These are phyloP conservation scores for Prunus persica DNA, from an alignment of 306 rosid genomes.

Conservation along the genomic window DNA sequence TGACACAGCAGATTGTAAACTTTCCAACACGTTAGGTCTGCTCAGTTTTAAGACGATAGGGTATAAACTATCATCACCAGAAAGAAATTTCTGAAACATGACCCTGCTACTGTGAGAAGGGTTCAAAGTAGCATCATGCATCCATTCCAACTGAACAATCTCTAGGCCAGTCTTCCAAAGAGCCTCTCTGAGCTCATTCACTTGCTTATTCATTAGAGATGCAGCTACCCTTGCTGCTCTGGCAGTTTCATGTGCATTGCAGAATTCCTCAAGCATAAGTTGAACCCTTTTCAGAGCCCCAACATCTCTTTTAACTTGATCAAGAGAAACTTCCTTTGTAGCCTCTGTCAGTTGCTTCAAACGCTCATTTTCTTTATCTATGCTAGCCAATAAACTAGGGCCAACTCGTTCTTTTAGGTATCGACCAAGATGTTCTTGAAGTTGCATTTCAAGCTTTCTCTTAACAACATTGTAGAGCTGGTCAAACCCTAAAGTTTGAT, in stretches of 20 bases:
- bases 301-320: constrained; percentile 52
- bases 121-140: constrained; percentile 60
- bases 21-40: constrained; percentile 76
- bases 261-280: constrained; percentile 81
- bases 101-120: constrained; percentile 63
- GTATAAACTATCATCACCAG: constrained; percentile 61
- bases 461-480: constrained; percentile 69
- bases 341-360: constrained; percentile 63
- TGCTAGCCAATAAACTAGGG: constrained; percentile 66
- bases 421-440: constrained; percentile 61
- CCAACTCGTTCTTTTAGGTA: constrained; percentile 71
- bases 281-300: constrained; percentile 59
- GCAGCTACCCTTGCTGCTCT: constrained; percentile 88
- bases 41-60: constrained; percentile 55
- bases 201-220: constrained; percentile 69
- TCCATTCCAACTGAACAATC: constrained; percentile 91
- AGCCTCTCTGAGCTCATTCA: constrained; percentile 74
- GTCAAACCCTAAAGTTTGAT: constrained; percentile 87
- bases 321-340: constrained; percentile 45
- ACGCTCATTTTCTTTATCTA: constrained; percentile 70
- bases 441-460: constrained; percentile 85
- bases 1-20: constrained; percentile 67
- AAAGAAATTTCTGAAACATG: constrained; percentile 57
- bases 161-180: constrained; percentile 73
- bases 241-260: constrained; percentile 90